Evolutionary conservation across 345 rosid genomes (phyloP), one percentile per base, ranked within the genome.

Genomic region (Salix dunnii): DNA sequence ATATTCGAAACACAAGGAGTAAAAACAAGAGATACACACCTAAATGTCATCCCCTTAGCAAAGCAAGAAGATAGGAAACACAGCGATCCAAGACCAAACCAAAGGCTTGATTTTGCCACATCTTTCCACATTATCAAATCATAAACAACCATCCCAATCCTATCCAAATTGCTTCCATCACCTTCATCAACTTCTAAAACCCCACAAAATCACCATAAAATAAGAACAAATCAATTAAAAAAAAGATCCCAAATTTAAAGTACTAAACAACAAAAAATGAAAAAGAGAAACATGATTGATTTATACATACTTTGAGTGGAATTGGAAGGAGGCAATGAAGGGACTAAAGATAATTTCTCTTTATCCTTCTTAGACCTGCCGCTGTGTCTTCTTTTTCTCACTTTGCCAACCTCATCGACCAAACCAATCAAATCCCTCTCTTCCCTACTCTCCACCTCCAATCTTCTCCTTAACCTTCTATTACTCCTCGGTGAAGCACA

Each of bases 51-150:
- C 31, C 97, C 94, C 86, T 79, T 87, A 25, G 99, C 84, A 77
- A 95, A 89, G 86, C 92, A 90, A 85, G 97, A 90, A 68, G 97
- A 91, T 18, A 92, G 63, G 92, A 90, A 88, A 76, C 88, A 87
- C n/a, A 93, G 65, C 76, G 88, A 91, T 33, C 99, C 97, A 13
- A 95, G 74, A 35, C 97, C 99, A 72, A 92, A 92, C 97, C 98
- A 94, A 68, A 94, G 89, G 31, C 90, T 92, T 43, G 98, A 91
- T 76, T 89, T 94, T 8, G 97, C 92, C 71, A 79, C 88, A 80
- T 94, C 97, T 77, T 81, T 90, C 98, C 98, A 94, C 94, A 90
- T 86, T 17, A 90, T 67, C 84, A 95, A 71, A 79, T 93, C 96
- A 71, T 49, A 69, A 25, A 93, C 51, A 25, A 81, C 74, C 82